Percentiles rank a stretch among this genome's conserved stretches.
phyloP scores from a whole-genome alignment of 495 filamentous ascomycete species.

The Penicillium bialowiezense region DNA sequence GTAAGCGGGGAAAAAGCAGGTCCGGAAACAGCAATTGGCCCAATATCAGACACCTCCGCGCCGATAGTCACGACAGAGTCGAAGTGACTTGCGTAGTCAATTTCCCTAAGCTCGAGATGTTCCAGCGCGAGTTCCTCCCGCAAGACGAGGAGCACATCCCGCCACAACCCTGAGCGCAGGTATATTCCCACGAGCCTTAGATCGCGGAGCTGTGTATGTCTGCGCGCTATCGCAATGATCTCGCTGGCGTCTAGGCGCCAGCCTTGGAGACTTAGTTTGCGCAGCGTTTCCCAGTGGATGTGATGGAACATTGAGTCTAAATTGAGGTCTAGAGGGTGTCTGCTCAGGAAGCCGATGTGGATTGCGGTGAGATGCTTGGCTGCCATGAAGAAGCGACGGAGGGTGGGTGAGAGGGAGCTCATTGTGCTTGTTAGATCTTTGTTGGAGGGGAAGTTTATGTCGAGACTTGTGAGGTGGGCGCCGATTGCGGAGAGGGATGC shows the following conservation, averaged over 20 bases:
- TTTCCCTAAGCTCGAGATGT: constrained; percentile 57
- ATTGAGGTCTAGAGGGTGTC: constrained; percentile 51
- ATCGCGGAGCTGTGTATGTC: constrained; percentile 56
- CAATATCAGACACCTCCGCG: constrained; percentile 21
- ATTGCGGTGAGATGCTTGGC: constrained; percentile 61
- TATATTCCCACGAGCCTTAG: constrained; percentile 57
- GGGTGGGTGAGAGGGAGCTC: constrained; percentile 51
- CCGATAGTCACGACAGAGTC: constrained; percentile 35
- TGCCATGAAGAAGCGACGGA: constrained; percentile 54
- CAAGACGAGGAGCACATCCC: constrained; percentile 55
- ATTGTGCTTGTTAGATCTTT: constrained; percentile 54
- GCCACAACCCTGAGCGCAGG: constrained; percentile 59
- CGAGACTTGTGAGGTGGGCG: constrained; percentile 54
- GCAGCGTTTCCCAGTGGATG: constrained; percentile 57
- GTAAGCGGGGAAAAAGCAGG: constrained; percentile 11
- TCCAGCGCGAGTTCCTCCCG: constrained; percentile 59
- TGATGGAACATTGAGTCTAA: constrained; percentile 63
- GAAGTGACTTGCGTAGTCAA: constrained; percentile 59
- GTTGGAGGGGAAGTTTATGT: constrained; percentile 58
- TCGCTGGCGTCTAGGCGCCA: constrained; percentile 61
- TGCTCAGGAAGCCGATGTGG: constrained; percentile 62
- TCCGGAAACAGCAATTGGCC: background rate
- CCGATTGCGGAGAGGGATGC: constrained; percentile 50
- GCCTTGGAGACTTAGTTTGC: constrained; percentile 62
- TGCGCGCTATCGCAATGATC: constrained; percentile 53